Base-by-base conservation (phyloP, 352 stramenopile species). In the Pythium utonaiense region DNA sequence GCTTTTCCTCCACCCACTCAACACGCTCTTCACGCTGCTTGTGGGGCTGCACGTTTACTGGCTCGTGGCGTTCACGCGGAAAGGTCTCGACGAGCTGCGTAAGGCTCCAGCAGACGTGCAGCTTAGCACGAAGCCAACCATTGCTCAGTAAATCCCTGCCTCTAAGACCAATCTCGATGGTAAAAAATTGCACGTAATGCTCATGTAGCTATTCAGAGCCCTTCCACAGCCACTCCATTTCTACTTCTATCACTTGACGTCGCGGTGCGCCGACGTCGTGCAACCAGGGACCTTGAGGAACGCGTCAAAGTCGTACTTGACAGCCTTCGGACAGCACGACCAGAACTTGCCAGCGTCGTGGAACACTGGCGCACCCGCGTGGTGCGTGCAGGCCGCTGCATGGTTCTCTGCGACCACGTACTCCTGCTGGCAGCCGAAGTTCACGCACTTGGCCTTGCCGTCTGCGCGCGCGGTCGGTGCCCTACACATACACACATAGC, bases 241-340 rank as follows among this genome's bases (percentile, higher is more conserved):
- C 49, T 45, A 50, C 12, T 64, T 48, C 36, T 66, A 74, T 25
- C 67, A 67, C 64, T 89, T 91, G 50, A 78, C 63, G 56, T 97
- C 88, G 53, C 84, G 71, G 57, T 97, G 92, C 36, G 83, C 77
- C 24, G 82, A 85, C n/a, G 73, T 80, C 19, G 87, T 77, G 64
- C 92, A 97, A 36, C 89, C 89, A 1, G 85, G 80, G 16, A 98
- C 79, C 57, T 95, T 77, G 19, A 97, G 76, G 69, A 98, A 98
- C 53, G 90, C 91, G 30, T 98, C 91, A 73, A 97, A 98, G 70
- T 98, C 90, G 80, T 97, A 98, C 81, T 97, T 97, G 67, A 96
- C 82, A 27, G 76, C 66, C 65, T 96, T 94, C 16, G 91, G 89
- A 64, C 93, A 98, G 78, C 93, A 98, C 60, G 78, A 92, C 93